phyloP scores from a whole-genome alignment of 441 rosid genomes.

The Croton laevigatus region DNA sequence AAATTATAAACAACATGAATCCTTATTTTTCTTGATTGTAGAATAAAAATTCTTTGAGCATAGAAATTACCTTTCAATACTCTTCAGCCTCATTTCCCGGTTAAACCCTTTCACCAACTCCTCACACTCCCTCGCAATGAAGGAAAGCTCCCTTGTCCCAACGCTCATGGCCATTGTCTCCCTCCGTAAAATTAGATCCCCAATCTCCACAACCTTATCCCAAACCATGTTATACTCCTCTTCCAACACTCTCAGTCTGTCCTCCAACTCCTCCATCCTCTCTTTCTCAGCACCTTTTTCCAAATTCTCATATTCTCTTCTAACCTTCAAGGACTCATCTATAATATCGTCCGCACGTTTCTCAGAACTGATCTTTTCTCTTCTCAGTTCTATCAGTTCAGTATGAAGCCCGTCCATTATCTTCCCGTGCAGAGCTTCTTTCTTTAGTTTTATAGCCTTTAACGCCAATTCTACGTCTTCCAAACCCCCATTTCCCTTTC shows the following conservation, averaged over 20 bases:
- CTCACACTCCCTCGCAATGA: slow-evolving; percentile 77
- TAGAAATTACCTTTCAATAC: slow-evolving; percentile 43
- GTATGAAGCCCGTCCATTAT: slow-evolving; percentile 55
- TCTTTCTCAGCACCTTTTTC: slow-evolving; percentile 29
- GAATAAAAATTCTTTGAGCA: neutral
- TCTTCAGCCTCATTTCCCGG: slow-evolving; percentile 48
- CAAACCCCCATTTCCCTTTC: slow-evolving; percentile 49
- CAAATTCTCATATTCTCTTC: slow-evolving; percentile 38
- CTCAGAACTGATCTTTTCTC: slow-evolving; percentile 47
- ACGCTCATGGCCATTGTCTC: slow-evolving; percentile 64
- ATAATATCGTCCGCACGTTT: slow-evolving; percentile 47
- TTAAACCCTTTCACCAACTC: slow-evolving; percentile 63
- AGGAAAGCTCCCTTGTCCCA: slow-evolving; percentile 78
- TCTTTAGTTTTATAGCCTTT: slow-evolving; percentile 53
- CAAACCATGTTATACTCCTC: slow-evolving; percentile 56
- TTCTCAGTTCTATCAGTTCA: slow-evolving; percentile 46
- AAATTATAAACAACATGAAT: neutral
- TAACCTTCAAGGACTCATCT: slow-evolving; percentile 40
- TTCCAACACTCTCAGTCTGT: slow-evolving; percentile 45
- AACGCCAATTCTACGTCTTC: slow-evolving; percentile 42
- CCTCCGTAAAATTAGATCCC: slow-evolving; percentile 52
- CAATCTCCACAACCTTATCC: slow-evolving; percentile 70
- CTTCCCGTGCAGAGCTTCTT: slow-evolving; percentile 57
- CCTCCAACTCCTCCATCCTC: slow-evolving; percentile 40
- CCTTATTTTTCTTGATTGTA: slow-evolving; percentile 4